Evolutionary conservation across 2,329 filamentous ascomycete species (phyloP).

Genomic region (Blastomyces silverae): DNA sequence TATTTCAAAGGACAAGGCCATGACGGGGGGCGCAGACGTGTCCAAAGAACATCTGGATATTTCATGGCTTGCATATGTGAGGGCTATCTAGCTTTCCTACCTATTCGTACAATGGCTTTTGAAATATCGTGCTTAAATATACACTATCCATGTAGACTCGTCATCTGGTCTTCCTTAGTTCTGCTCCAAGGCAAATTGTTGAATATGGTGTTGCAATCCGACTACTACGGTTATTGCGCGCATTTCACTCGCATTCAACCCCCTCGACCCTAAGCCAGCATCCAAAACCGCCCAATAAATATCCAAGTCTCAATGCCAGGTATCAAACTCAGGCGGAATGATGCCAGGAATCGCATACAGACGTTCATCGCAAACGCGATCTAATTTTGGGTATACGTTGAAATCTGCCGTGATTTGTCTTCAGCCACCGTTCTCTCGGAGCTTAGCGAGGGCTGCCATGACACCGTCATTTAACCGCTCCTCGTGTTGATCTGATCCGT

Average conservation of each 20-base stretch:
- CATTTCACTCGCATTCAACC: neutral
- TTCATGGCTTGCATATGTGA: too few relatives aligned
- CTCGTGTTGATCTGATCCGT: conserved; percentile 4
- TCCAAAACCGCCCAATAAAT: neutral
- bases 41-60: too few relatives aligned
- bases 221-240: neutral
- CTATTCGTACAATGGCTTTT: neutral
- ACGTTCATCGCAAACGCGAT: neutral
- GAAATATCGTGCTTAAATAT: too few relatives aligned
- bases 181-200: neutral
- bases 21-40: too few relatives aligned
- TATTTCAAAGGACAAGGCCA: too few relatives aligned
- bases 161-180: neutral
- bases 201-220: neutral
- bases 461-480: conserved; percentile 52
- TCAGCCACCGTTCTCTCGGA: conserved; percentile 40
- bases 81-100: neutral
- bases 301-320: neutral
- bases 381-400: too few relatives aligned
- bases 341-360: neutral
- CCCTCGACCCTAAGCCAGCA: neutral
- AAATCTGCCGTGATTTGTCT: neutral
- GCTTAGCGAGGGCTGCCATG: conserved; percentile 51
- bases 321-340: neutral
- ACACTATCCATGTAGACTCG: neutral